A percentile compares a stretch with the other conserved stretches of the same genome.
phyloP scores from a whole-genome alignment of 2,329 filamentous ascomycete genomes.

The Elsinoe australis region DNA sequence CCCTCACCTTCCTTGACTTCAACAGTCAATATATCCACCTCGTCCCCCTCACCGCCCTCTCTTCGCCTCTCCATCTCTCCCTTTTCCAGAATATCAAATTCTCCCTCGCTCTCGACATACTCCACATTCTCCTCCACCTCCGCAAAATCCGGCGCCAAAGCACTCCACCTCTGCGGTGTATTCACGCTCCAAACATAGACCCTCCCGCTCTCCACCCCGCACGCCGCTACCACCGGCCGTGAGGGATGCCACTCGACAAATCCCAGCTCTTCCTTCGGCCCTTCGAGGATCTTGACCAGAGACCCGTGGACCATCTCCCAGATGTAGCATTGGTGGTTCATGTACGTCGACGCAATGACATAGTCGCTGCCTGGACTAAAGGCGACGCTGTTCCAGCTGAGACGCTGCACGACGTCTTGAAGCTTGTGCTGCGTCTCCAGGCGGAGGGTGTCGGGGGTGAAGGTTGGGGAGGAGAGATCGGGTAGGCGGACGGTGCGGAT shows the following conservation, averaged over 20 bases:
- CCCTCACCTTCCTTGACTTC: conserved; percentile 40
- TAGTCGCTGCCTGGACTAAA: conserved; percentile 94
- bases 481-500: conserved; percentile 89
- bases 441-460: conserved; percentile 78
- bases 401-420: conserved; percentile 88
- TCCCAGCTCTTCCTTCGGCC: conserved; percentile 90
- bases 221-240: conserved; percentile 78
- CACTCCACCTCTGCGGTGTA: conserved; percentile 94
- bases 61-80: conserved; percentile 89
- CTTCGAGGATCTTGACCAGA: conserved; percentile 92
- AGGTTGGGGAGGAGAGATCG: conserved; percentile 54
- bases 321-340: conserved; percentile 97
- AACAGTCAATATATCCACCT: conserved; percentile 78
- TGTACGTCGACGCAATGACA: conserved; percentile 90
- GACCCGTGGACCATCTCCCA: conserved; percentile 94
- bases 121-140: conserved; percentile 98
- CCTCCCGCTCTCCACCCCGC: conserved; percentile 82
- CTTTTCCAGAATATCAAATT: conserved; percentile 94
- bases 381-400: conserved; percentile 95
- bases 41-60: conserved; percentile 85
- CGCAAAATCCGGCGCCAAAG: conserved; percentile 89
- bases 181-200: conserved; percentile 96
- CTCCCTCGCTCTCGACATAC: conserved; percentile 90
- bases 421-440: conserved; percentile 96
- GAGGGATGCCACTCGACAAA: conserved; percentile 96